Conservation (phyloP, 768 basidiomycete species). For the Nidularia pulvinata region DNA sequence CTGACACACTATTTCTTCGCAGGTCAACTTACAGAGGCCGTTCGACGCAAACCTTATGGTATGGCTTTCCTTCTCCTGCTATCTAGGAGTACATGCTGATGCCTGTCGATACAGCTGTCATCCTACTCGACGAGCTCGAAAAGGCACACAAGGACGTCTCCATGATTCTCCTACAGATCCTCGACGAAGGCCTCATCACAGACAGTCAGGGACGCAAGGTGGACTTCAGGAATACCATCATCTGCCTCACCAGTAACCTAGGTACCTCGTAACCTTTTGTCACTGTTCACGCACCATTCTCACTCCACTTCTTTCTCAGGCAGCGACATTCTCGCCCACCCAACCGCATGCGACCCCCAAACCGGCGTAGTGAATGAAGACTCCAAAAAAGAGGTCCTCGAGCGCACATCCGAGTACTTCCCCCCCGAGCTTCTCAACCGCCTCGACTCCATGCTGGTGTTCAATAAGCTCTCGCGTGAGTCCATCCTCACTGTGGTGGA, state of each 20-base stretch:
- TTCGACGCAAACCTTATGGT: constrained; percentile 90
- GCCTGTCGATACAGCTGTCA: constrained; percentile 47
- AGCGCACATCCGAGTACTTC: constrained; percentile 78
- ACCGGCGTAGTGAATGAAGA: constrained; percentile 61
- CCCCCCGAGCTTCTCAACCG: constrained; percentile 91
- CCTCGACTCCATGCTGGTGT: constrained; percentile 84
- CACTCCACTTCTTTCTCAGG: constrained; percentile 15
- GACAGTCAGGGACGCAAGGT: constrained; percentile 93
- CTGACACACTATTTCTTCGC: not conserved
- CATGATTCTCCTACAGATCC: constrained; percentile 88
- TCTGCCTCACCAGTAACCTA: constrained; percentile 88
- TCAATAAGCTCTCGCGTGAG: constrained; percentile 81
- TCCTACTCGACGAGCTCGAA: constrained; percentile 87
- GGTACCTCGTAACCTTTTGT: constrained; percentile 32
- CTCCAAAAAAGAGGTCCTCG: constrained; percentile 68
- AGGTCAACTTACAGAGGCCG: constrained; percentile 89
- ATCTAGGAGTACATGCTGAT: not conserved
- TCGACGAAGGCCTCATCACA: constrained; percentile 89
- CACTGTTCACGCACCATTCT: not conserved
- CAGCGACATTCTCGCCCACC: constrained; percentile 73
- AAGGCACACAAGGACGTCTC: constrained; percentile 95
- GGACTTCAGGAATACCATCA: constrained; percentile 95
- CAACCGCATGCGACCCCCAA: constrained; percentile 55
- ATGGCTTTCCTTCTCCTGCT: constrained; percentile 8
- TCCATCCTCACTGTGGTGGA: constrained; percentile 81